These are phyloP conservation scores for Chaetomium strumarium DNA, from an alignment of 2,329 filamentous ascomycete genomes.

Conservation along the genomic window DNA sequence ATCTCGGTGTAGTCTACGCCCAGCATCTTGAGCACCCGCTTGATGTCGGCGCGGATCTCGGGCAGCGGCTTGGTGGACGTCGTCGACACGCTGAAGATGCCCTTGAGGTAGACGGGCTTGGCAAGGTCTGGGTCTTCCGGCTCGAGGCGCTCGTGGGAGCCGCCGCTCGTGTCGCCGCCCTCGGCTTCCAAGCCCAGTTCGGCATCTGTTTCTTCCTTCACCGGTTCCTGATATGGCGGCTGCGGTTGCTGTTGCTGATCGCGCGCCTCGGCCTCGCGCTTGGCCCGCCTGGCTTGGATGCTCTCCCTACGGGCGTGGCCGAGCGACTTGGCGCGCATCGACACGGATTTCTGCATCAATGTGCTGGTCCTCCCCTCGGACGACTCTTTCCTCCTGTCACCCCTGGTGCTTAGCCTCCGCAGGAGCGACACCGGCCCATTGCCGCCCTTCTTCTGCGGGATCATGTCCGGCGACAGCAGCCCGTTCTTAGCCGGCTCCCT, in stretches of 20 bases:
- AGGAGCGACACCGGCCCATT: slow-evolving; percentile 71
- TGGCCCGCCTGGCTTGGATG: slow-evolving; percentile 77
- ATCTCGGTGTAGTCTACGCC: slow-evolving; percentile 91
- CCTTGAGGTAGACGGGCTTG: slow-evolving; percentile 93
- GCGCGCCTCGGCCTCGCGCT: slow-evolving; percentile 40
- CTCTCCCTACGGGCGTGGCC: slow-evolving; percentile 86
- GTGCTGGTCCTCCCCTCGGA: slow-evolving; percentile 46
- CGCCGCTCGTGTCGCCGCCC: slow-evolving; percentile 39
- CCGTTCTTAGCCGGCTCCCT: slow-evolving; percentile 65
- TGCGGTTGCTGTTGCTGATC: slow-evolving; percentile 27
- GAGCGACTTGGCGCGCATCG: slow-evolving; percentile 75
- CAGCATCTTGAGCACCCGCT: slow-evolving; percentile 78
- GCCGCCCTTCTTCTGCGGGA: slow-evolving; percentile 56
- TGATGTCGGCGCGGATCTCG: slow-evolving; percentile 83
- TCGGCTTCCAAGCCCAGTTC: slow-evolving; percentile 45
- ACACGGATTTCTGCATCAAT: slow-evolving; percentile 52
- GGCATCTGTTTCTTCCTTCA: slow-evolving; percentile 85
- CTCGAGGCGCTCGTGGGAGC: slow-evolving; percentile 53
- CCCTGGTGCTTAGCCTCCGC: slow-evolving; percentile 83
- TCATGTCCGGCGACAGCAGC: slow-evolving; percentile 47
- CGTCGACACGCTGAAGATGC: slow-evolving; percentile 93
- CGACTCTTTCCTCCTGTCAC: slow-evolving; percentile 61
- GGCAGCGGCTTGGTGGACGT: slow-evolving; percentile 86
- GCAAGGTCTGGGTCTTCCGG: slow-evolving; percentile 65
- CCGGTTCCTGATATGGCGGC: slow-evolving; percentile 47